Conservation (phyloP, 2,329 filamentous ascomycete species). For the Pleomassaria siparia region DNA sequence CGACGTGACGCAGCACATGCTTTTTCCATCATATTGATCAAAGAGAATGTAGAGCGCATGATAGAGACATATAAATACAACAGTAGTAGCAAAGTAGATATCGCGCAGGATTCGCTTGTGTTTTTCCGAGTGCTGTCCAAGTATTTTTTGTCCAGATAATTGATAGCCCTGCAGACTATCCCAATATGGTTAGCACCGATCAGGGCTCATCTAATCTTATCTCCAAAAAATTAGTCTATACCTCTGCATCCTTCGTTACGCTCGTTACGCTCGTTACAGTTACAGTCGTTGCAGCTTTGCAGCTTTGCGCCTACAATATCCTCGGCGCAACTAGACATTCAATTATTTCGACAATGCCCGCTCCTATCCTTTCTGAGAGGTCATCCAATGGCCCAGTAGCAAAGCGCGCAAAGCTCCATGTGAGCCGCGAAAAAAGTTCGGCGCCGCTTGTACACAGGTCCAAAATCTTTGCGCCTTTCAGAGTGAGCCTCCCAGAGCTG, state of each 20-base stretch:
- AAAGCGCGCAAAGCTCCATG: conserved; percentile 61
- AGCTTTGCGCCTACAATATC: background rate
- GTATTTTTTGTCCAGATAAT: too few species aligned
- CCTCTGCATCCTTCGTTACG: conserved; percentile 5
- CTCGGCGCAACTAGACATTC: background rate
- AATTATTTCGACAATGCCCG: conserved; percentile 47
- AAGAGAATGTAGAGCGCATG: too few species aligned
- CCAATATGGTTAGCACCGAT: too few species aligned
- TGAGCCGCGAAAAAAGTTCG: conserved; percentile 40
- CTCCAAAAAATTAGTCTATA: conserved; percentile 11
- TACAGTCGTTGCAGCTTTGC: background rate
- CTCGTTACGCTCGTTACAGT: background rate
- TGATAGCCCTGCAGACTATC: too few species aligned
- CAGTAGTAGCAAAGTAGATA: too few species aligned
- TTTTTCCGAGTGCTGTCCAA: background rate
- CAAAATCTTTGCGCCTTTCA: conserved; percentile 88
- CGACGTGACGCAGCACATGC: too few species aligned
- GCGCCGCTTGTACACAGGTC: conserved; percentile 56
- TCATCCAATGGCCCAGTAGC: conserved; percentile 54
- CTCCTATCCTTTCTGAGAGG: conserved; percentile 51
- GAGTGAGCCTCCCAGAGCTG: conserved; percentile 58
- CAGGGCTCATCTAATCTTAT: conserved; percentile 28
- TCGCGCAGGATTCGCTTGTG: too few species aligned
- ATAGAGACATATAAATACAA: too few species aligned
- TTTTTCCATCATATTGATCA: too few species aligned